Percentiles rank a stretch among this genome's conserved stretches.
Conservation (phyloP, 2,329 filamentous ascomycete species). For the Cytospora chrysosperma region DNA sequence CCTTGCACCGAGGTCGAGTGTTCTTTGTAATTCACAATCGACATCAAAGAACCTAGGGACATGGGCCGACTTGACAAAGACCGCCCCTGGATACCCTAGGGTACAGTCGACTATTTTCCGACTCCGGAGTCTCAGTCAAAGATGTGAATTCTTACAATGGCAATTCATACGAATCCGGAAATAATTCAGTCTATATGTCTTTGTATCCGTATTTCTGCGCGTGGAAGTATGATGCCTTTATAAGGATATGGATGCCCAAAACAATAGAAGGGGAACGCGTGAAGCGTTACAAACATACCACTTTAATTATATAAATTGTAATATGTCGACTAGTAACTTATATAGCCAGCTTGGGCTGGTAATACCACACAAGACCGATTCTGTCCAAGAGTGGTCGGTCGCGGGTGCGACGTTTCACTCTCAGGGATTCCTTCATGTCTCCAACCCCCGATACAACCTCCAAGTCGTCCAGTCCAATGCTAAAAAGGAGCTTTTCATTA, state of each 20-base stretch:
- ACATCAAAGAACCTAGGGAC: not conserved
- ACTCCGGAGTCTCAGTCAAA: not conserved
- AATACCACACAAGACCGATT: not conserved
- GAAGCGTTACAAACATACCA: accelerated
- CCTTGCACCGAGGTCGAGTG: not conserved
- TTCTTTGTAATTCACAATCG: not conserved
- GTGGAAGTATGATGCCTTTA: not conserved
- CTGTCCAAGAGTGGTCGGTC: not conserved
- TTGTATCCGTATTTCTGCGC: not conserved
- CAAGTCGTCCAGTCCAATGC: not conserved
- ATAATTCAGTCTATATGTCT: not conserved
- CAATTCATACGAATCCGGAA: not conserved
- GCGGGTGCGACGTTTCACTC: not conserved
- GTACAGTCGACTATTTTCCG: not conserved
- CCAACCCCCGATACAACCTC: not conserved
- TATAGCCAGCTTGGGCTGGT: not conserved
- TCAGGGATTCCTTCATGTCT: not conserved
- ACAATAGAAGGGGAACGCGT: accelerated
- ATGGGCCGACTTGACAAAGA: not conserved
- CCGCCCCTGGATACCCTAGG: too few relatives aligned
- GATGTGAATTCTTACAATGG: not conserved
- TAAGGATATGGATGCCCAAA: not conserved
- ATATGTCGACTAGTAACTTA: not conserved
- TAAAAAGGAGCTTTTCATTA: not conserved
- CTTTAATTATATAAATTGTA: not conserved